Base-by-base conservation (phyloP, 257 asterid genomes). In the Eucommia ulmoides region DNA sequence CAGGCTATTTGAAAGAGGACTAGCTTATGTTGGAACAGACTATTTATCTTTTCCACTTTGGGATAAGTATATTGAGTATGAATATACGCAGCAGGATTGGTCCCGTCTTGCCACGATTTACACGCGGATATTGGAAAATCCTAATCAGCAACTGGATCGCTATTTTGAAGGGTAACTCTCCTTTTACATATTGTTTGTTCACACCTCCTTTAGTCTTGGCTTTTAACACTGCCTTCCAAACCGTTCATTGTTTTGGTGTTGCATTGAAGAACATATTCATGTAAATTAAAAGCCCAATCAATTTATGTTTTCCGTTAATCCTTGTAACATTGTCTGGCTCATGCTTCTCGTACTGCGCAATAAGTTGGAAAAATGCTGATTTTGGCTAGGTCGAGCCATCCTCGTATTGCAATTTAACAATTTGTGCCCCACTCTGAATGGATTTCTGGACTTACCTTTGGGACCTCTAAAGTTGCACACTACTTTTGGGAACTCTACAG, bases 1-100 rank as follows among this genome's bases (percentile, higher is more conserved):
- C 84, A 91, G 99, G 92, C 72, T 91, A 60, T 83, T 91, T 68
- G 99, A 86, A 79, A 79, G 96, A 74, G 99, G 87, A 54, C 51
- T 91, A 55, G 93, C 87, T 24, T 91, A 81, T 75, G 99, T 86
- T 60, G 99, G 99, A 33, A 76, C 92, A 19, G 99, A 91, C 71
- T 91, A 83, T 61, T 68, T 76, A 38, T 83, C 95, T 77, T 86
- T 83, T 66, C 83, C 94, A n/a, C 78, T 91, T 46, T 91, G 99
- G 99, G 99, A 91, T 69, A 91, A 86, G 62, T 91, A 78, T 69
- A 69, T 91, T 29, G 99, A 91, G 65, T 91, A 79, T 57, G 99
- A 91, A 56, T 79, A 79, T 57, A 75, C 84, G 1, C 95, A 83
- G 62, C 88, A 81, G 54, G 93, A 82, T 59, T 91, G 95, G 99